phyloP scores from a whole-genome alignment of 768 basidiomycete species.

The Rhizopogon vesiculosus region DNA sequence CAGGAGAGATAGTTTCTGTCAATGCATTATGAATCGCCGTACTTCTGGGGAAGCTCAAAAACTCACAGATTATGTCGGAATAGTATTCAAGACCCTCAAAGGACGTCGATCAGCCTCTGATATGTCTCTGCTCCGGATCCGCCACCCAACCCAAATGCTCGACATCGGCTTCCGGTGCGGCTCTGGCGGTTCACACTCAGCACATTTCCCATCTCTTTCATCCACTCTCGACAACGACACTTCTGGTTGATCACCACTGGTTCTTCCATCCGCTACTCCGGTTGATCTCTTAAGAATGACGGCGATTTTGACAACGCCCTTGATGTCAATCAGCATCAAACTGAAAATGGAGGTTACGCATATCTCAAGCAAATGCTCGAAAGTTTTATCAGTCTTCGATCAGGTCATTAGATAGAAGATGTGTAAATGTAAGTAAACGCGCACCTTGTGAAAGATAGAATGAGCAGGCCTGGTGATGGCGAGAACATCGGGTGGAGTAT shows the following conservation, averaged over 20 bases:
- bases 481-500: no score
- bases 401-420: no score
- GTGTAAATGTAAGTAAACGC: no score
- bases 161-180: constrained; percentile 43
- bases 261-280: constrained; percentile 13
- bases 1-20: constrained; percentile 8
- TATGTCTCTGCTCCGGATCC: constrained; percentile 57
- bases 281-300: constrained; percentile 26
- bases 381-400: no score
- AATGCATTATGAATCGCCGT: constrained; percentile 1
- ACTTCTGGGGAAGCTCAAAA: background rate
- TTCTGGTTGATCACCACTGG: constrained; percentile 11
- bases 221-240: constrained; percentile 12
- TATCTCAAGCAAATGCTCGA: no score
- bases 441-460: no score
- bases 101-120: constrained; percentile 14
- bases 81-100: constrained; percentile 18
- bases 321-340: background rate
- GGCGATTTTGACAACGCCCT: constrained; percentile 6
- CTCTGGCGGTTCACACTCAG: constrained; percentile 33
- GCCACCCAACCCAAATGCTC: constrained; percentile 81
- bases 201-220: constrained; percentile 28
- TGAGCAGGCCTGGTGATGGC: no score
- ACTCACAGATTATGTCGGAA: constrained; percentile 20
- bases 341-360: no score